phyloP scores from a whole-genome alignment of 2,329 filamentous ascomycete genomes.

The Pseudogymnoascus sp. region DNA sequence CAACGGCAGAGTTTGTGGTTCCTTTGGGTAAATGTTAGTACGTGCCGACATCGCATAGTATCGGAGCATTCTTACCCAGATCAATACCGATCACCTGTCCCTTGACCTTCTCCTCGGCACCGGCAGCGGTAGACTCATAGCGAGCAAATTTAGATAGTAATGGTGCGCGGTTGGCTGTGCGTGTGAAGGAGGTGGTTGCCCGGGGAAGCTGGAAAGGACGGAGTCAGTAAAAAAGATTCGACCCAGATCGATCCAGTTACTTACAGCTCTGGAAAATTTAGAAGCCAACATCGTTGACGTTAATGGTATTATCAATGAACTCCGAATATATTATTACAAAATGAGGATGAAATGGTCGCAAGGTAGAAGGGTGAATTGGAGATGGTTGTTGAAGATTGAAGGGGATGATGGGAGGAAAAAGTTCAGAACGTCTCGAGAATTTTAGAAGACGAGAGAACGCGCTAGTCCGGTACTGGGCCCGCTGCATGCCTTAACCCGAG shows the following conservation, averaged over 20 bases:
- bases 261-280: constrained; percentile 68
- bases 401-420: constrained; percentile 14
- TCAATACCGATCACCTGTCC: constrained; percentile 97
- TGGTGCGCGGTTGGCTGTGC: constrained; percentile 63
- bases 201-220: constrained; percentile 60
- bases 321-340: constrained; percentile 15
- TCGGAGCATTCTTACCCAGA: constrained; percentile 56
- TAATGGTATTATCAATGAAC: constrained; percentile 11
- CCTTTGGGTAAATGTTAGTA: constrained; percentile 35
- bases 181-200: constrained; percentile 61
- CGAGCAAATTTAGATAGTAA: constrained; percentile 67
- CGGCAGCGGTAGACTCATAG: constrained; percentile 58
- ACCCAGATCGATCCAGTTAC: constrained; percentile 31
- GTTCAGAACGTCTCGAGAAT: constrained; percentile 14
- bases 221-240: constrained; percentile 8
- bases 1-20: constrained; percentile 96
- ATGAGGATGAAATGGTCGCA: constrained; percentile 13
- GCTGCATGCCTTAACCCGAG: constrained; percentile 1
- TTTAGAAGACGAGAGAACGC: constrained; percentile 15
- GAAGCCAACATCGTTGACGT: constrained; percentile 60
- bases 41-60: constrained; percentile 7
- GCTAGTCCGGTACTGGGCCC: constrained; percentile 9
- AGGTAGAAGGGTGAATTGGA: constrained; percentile 16
- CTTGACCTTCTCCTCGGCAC: constrained; percentile 72
- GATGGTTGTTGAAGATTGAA: constrained; percentile 14